Evolutionary conservation across 306 rosid species (phyloP).

Genomic region (Vachellia collinsii): DNA sequence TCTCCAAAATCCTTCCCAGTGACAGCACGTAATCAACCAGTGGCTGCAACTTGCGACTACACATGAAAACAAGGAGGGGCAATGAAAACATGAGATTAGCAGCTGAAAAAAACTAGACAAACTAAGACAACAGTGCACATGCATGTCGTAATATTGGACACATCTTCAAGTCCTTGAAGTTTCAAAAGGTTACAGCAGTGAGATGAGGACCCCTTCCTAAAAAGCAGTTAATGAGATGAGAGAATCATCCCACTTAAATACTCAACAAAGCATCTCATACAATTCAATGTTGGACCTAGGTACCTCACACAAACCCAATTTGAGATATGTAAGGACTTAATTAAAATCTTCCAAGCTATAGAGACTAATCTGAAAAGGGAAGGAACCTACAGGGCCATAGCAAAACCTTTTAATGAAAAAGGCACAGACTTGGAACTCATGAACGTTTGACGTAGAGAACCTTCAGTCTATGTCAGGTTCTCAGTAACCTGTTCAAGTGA

Average conservation of each 20-base stretch:
- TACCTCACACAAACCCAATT: not conserved
- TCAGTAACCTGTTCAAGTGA: not conserved
- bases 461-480: not conserved
- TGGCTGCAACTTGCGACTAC: slow-evolving; percentile 80
- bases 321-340: not conserved
- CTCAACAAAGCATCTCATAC: not conserved
- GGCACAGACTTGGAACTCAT: not conserved
- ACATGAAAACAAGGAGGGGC: slow-evolving; percentile 16
- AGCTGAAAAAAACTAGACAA: slow-evolving; percentile 26
- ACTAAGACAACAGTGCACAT: not conserved
- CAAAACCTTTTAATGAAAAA: not conserved
- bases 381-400: not conserved
- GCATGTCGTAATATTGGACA: slow-evolving; percentile 3
- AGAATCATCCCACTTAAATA: not conserved
- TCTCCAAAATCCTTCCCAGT: slow-evolving; percentile 75
- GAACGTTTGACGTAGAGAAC: not conserved
- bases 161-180: too few species aligned
- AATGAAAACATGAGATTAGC: slow-evolving; percentile 29
- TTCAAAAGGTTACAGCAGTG: not conserved
- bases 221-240: not conserved
- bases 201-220: not conserved
- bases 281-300: not conserved
- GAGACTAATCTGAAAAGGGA: not conserved
- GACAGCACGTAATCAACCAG: slow-evolving; percentile 72
- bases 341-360: not conserved